Base-by-base conservation (phyloP, 2,329 filamentous ascomycete species). In the Cordyceps farinosa region DNA sequence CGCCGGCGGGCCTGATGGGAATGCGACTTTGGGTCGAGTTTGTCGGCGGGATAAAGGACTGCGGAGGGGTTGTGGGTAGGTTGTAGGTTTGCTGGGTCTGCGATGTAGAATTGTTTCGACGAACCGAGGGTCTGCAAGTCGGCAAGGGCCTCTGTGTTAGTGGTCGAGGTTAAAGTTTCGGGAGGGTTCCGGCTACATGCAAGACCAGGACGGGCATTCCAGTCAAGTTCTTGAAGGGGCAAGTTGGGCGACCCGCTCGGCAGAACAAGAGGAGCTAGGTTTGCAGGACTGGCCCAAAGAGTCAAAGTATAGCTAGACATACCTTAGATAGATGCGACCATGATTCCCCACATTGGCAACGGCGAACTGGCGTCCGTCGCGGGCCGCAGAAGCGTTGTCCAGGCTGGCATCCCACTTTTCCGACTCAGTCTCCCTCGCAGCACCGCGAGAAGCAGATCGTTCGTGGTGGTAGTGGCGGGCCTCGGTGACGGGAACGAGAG, bases 341-440 rank as follows among this genome's bases (percentile, higher is more conserved):
- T 92, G 92, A 72, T 92, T 90, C 30, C 90, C 90, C 65, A 94
- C 90, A 74, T 92, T 93, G 57, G 88, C 87, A 61, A 94, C 90
- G 2, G 89, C 87, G 73, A 94, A 93, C 70, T 91, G 87, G 61
- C 88, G 84, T 55, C 87, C 88, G 72, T 88, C 86, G 65, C 87
- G 82, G 40, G 84, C 83, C 61, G 80, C 84, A 53, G 86, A 84
- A 63, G 81, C 77, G 64, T 83, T 83, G 70, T 91, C 88, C 11
- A 84, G 80, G n/a, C 80, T 77, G 63, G 86, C 78, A 61, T 86
- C 84, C 69, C 78, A 79, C 70, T 80, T 85, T 63, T 83, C 82
- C 11, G 79, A 70, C 61, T 88, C 87, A 59, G 78, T 76, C 63
- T 82, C 83, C 68, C 82, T 82, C n/a, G 51, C 10, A 71, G 80